Conservation (phyloP, 495 filamentous ascomycete species). For the Penicillium crystallinum region DNA sequence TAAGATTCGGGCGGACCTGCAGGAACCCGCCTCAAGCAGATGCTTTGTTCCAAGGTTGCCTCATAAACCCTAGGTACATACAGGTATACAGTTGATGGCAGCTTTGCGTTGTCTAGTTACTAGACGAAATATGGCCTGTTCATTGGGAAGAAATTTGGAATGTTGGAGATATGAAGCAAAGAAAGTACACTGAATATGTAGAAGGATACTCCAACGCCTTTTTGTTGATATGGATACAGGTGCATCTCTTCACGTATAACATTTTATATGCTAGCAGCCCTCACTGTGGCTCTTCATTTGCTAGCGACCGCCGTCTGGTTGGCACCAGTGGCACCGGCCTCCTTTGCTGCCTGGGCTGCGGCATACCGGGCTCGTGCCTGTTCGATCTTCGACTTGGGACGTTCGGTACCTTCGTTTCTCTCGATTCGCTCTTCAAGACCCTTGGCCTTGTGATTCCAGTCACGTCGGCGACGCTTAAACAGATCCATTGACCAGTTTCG, state of each 20-base stretch:
- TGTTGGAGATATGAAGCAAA: neutral
- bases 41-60: no score
- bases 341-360: conserved; percentile 26
- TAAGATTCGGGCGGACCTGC: neutral
- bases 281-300: neutral
- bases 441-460: conserved; percentile 70
- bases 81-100: neutral
- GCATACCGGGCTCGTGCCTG: conserved; percentile 45
- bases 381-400: conserved; percentile 44
- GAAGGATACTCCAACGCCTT: neutral
- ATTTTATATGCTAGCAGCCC: neutral
- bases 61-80: neutral
- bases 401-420: conserved; percentile 18
- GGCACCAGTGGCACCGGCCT: conserved; percentile 3
- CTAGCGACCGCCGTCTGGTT: conserved; percentile 1
- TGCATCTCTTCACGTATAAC: neutral
- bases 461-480: conserved; percentile 61
- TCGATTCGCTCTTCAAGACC: conserved; percentile 27
- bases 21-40: neutral
- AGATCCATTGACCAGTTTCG: conserved; percentile 88
- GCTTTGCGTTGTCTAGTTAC: no score
- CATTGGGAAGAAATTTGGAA: no score
- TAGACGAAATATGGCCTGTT: no score
- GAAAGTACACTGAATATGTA: neutral
- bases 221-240: conserved; percentile 4